Conservation (phyloP, 352 stramenopile genomes). For the Peronospora belbahrii region DNA sequence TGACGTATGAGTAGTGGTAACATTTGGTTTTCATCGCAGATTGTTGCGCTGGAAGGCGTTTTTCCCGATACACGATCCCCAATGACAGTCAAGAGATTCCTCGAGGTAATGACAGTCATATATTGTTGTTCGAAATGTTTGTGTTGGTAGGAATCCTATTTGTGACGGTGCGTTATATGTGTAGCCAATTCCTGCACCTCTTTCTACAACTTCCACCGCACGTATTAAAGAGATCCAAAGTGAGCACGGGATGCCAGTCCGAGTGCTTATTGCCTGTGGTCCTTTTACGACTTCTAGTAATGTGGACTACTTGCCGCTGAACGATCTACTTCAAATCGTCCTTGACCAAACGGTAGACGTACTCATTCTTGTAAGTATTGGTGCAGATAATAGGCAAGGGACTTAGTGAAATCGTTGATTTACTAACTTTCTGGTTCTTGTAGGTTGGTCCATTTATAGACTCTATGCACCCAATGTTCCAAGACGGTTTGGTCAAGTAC, state of each 20-base stretch:
- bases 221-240: slow-evolving; percentile 44
- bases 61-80: slow-evolving; percentile 59
- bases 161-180: background rate
- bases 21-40: slow-evolving; percentile 23
- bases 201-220: slow-evolving; percentile 35
- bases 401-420: background rate
- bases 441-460: slow-evolving; percentile 95
- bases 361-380: slow-evolving; percentile 78
- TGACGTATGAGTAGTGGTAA: slow-evolving; percentile 6
- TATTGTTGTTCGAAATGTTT: background rate
- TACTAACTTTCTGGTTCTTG: slow-evolving; percentile 2
- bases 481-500: slow-evolving; percentile 72
- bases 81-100: slow-evolving; percentile 70
- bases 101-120: slow-evolving; percentile 39
- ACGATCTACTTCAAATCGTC: slow-evolving; percentile 87
- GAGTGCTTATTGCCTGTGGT: slow-evolving; percentile 86
- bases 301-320: slow-evolving; percentile 91
- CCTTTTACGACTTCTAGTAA: slow-evolving; percentile 94
- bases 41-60: slow-evolving; percentile 74
- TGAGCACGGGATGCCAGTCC: slow-evolving; percentile 37
- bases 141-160: background rate
- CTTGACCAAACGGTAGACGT: slow-evolving; percentile 88
- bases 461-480: slow-evolving; percentile 83
- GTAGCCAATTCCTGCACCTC: slow-evolving; percentile 59
- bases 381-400: background rate